Conservation (phyloP, 2,329 filamentous ascomycete species). For the Didymosphaeria variabile region DNA sequence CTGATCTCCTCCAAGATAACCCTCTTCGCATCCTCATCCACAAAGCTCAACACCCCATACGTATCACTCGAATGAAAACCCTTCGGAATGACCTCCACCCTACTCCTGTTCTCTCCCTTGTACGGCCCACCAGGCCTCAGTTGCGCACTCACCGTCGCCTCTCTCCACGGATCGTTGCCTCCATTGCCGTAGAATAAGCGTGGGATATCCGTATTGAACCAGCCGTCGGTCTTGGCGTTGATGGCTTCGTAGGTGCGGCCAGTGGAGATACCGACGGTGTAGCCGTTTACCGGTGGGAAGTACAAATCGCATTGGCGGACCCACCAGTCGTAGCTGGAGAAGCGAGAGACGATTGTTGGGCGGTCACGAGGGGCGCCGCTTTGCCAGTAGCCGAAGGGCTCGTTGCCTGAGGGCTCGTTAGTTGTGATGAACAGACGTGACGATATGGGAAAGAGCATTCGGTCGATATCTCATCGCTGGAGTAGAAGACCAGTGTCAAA, state of each 20-base stretch:
- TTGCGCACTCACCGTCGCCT: slow-evolving; percentile 10
- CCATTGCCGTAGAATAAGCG: slow-evolving; percentile 6
- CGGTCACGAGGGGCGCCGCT: slow-evolving; percentile 5
- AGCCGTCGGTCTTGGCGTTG: slow-evolving; percentile 9
- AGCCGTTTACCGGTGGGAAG: slow-evolving; percentile 6
- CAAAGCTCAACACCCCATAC: too few species aligned
- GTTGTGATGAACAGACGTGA: not conserved
- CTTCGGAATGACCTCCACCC: too few species aligned
- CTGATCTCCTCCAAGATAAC: too few species aligned
- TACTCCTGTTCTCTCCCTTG: too few species aligned
- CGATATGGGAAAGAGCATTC: not conserved
- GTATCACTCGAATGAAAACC: too few species aligned
- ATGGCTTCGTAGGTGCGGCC: slow-evolving; percentile 3
- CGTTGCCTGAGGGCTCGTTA: not conserved
- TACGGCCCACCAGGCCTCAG: slow-evolving; percentile 7
- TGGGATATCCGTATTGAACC: slow-evolving; percentile 2
- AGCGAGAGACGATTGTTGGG: slow-evolving; percentile 5
- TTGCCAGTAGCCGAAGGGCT: slow-evolving; percentile 10
- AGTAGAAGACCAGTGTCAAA: too few species aligned
- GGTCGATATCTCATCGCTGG: too few species aligned
- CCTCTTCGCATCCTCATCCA: too few species aligned
- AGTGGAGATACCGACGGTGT: slow-evolving; percentile 1
- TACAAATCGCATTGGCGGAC: not conserved
- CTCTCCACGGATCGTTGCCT: slow-evolving; percentile 5
- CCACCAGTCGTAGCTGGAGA: slow-evolving; percentile 5